Conservation (phyloP, 2,329 filamentous ascomycete genomes). For the Fusarium paranaense region DNA sequence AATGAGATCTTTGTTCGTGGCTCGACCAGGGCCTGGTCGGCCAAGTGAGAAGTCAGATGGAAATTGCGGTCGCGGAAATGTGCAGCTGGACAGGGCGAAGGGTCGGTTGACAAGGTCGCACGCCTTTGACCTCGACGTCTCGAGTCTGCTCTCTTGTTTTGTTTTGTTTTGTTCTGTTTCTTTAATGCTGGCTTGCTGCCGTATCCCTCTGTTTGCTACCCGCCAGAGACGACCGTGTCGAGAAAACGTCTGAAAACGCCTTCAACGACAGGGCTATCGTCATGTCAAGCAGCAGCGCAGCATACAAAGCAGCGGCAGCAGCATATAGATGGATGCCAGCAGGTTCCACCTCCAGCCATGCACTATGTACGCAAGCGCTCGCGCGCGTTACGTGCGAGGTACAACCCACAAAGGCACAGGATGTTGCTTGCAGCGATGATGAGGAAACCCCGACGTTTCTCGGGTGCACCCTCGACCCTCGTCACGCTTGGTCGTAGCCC, state of each 20-base stretch:
- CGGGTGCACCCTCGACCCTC: conserved; percentile 19
- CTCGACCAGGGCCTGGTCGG: conserved; percentile 22
- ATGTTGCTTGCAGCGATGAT: conserved; percentile 29
- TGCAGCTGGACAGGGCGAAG: conserved; percentile 23
- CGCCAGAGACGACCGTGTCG: conserved; percentile 6
- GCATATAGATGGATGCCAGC: conserved; percentile 1
- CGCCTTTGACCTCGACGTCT: conserved; percentile 20
- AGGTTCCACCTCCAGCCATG: conserved; percentile 11
- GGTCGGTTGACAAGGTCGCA: conserved; percentile 19
- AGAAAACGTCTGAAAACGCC: conserved; percentile 7
- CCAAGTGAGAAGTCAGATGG: conserved; percentile 14
- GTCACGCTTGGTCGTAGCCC: conserved; percentile 1
- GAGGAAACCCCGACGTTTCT: conserved; percentile 32
- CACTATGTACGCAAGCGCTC: conserved; percentile 10
- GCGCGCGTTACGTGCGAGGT: conserved; percentile 27
- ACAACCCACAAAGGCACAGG: conserved; percentile 23
- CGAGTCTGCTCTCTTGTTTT: background rate
- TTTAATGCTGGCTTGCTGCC: background rate
- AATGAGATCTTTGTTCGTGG: conserved; percentile 24
- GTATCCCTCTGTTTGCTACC: background rate
- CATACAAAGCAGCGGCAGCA: background rate
- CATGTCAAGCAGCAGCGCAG: conserved; percentile 6
- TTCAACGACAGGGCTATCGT: conserved; percentile 15
- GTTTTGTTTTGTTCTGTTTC: background rate
- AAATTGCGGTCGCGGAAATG: conserved; percentile 28